Evolutionary conservation across 2,329 filamentous ascomycete species (phyloP).

Genomic region (Penicillium italicum): DNA sequence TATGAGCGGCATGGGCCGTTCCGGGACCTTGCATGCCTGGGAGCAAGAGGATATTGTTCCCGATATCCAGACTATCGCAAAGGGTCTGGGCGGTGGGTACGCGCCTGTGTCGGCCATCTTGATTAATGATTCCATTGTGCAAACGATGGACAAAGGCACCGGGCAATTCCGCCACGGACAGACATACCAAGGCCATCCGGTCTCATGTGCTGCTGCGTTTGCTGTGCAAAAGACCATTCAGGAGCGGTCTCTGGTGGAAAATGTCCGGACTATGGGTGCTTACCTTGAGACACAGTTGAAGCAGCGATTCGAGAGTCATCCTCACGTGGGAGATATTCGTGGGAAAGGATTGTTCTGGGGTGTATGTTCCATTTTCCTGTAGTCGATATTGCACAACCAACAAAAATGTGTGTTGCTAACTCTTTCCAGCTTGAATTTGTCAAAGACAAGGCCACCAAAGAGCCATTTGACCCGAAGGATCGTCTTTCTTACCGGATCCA

Average conservation of each 20-base stretch:
- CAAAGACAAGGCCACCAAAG: slow-evolving; percentile 51
- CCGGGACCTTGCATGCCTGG: slow-evolving; percentile 58
- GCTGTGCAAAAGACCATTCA: slow-evolving; percentile 60
- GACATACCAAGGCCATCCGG: slow-evolving; percentile 58
- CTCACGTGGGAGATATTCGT: slow-evolving; percentile 56
- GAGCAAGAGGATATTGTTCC: slow-evolving; percentile 56
- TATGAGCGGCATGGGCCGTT: slow-evolving; percentile 63
- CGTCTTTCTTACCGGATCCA: slow-evolving; percentile 50
- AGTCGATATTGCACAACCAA: not conserved
- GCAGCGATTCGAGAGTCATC: slow-evolving; percentile 43
- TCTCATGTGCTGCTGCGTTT: slow-evolving; percentile 56
- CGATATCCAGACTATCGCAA: slow-evolving; percentile 59
- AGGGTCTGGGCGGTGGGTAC: slow-evolving; percentile 57
- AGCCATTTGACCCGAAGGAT: slow-evolving; percentile 49
- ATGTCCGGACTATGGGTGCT: slow-evolving; percentile 54
- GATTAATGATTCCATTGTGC: slow-evolving; percentile 48
- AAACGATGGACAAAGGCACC: slow-evolving; percentile 47
- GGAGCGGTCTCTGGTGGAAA: slow-evolving; percentile 56
- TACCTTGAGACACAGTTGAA: slow-evolving; percentile 44
- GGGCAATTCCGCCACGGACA: slow-evolving; percentile 57
- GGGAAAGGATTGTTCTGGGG: slow-evolving; percentile 59
- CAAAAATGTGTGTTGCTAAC: not conserved
- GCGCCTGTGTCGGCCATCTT: slow-evolving; percentile 55
- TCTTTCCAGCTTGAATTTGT: slow-evolving; percentile 54
- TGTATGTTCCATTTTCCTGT: slow-evolving; percentile 39